Percentiles rank a stretch among this genome's conserved stretches.
Conservation (phyloP, 2,329 filamentous ascomycete species). For the Spiromastix sp. region DNA sequence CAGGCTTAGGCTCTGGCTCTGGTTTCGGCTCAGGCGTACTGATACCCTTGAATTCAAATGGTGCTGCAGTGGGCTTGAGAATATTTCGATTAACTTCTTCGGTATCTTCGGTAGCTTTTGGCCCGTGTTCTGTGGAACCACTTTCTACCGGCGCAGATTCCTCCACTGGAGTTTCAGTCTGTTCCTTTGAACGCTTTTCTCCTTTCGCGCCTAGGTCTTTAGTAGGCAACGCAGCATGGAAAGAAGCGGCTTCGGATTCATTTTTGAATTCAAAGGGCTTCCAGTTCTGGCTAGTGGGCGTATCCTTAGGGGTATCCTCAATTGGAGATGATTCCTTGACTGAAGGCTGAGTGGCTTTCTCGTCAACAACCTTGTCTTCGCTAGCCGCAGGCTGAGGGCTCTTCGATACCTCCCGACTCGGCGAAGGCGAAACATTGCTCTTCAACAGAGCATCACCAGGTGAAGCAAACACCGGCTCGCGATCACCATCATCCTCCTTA, state of each 20-base stretch:
- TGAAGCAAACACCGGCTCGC: conserved; percentile 63
- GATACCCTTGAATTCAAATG: conserved; percentile 47
- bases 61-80: conserved; percentile 39
- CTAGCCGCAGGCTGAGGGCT: not conserved
- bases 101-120: conserved; percentile 6
- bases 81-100: not conserved
- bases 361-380: not conserved
- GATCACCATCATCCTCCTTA: conserved; percentile 55
- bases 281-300: conserved; percentile 35
- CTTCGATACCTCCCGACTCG: conserved; percentile 10
- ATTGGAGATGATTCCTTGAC: conserved; percentile 25
- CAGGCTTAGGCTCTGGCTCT: conserved; percentile 9
- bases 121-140: conserved; percentile 1
- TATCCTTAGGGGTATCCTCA: conserved; percentile 16
- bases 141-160: not conserved
- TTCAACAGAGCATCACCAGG: conserved; percentile 30
- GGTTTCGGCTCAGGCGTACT: conserved; percentile 12
- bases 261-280: conserved; percentile 52
- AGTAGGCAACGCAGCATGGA: conserved; percentile 44
- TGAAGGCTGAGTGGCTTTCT: not conserved
- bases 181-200: not conserved
- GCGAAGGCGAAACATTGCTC: no score
- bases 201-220: not conserved
- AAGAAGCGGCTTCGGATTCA: conserved; percentile 33
- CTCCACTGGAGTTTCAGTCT: conserved; percentile 3